Evolutionary conservation across 768 basidiomycete species (phyloP), one percentile per base, ranked within the genome.

Genomic region (Amanita fuliginea): DNA sequence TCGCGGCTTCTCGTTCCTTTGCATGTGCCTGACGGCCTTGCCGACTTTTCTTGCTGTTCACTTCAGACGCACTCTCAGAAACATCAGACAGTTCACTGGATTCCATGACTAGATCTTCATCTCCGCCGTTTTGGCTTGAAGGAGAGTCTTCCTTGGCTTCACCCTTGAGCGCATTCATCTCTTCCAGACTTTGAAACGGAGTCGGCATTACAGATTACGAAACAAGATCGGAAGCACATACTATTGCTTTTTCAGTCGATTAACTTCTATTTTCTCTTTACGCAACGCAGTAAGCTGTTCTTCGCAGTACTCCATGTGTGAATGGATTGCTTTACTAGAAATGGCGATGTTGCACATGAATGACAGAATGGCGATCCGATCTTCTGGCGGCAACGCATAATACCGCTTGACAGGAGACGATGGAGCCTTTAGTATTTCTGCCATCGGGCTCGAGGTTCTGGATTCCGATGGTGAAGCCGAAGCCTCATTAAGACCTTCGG

Each of bases 221-320:
- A 13, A 24, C 22, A 24, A 48, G 47, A 42, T 34, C 6, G 22
- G 45, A 41, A 16, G 30, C 7, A 77, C 92, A 69, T 63, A 95
- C 94, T 82, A 75, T 61, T 85, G 81, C 64, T 90, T 94, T 68
- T 86, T 86, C 58, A 83, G 72, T 52, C 94, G 77, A 67, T 96
- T 96, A 53, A 93, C 81, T 54, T 98, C 96, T 28, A 94, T 92
- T 64, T 94, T 88, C 64, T 95, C 90, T 66, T 98, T 99, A 54
- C 96, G 70, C 30, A 96, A 71, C 22, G 93, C 89, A 7, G 96
- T 98, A 54, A 99, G 64, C 55, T 86, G 83, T 57, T 86, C 78
- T 59, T 94, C 92, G 58, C 88, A 90, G 40, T 80, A 76, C 58
- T 99, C 96, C 79, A 98, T 86, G 58, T 90, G 87, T 4, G 75